Evolutionary conservation across 2,329 filamentous ascomycete genomes (phyloP).

Genomic region (Scopulariopsis brevicaulis): DNA sequence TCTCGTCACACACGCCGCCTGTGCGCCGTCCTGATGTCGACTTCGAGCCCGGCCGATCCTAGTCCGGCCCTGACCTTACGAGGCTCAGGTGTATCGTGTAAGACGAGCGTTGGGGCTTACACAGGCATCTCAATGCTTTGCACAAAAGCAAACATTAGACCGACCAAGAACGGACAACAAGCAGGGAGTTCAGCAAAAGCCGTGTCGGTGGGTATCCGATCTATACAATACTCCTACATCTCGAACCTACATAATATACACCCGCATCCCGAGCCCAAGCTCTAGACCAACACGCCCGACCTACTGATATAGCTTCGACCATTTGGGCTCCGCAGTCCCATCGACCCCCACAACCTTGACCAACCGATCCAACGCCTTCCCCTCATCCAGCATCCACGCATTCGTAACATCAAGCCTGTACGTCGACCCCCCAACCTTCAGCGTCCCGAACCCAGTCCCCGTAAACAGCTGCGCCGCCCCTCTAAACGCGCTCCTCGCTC

Average conservation of each 20-base stretch:
- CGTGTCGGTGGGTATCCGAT: no score
- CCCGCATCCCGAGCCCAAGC: neutral
- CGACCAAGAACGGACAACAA: no score
- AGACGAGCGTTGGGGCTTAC: no score
- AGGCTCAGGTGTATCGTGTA: no score
- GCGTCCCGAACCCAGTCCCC: slow-evolving; percentile 42
- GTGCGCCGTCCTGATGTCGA: no score
- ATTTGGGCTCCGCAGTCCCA: neutral
- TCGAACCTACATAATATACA: neutral
- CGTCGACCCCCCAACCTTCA: slow-evolving; percentile 31
- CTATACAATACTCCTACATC: neutral
- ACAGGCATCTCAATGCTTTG: no score
- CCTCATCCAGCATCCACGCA: slow-evolving; percentile 48
- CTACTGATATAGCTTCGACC: slow-evolving; percentile 4
- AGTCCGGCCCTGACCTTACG: no score
- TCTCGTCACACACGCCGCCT: no score
- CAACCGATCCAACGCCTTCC: slow-evolving; percentile 45
- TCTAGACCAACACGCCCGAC: neutral
- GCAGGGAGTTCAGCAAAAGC: no score
- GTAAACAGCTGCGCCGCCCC: slow-evolving; percentile 39
- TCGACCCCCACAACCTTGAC: slow-evolving; percentile 15
- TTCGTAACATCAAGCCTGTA: slow-evolving; percentile 48
- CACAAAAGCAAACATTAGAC: no score
- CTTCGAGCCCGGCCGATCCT: no score
- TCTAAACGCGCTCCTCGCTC: slow-evolving; percentile 25